phyloP scores from a whole-genome alignment of 1,139 yeast genomes.

The Candida gigantensis region DNA sequence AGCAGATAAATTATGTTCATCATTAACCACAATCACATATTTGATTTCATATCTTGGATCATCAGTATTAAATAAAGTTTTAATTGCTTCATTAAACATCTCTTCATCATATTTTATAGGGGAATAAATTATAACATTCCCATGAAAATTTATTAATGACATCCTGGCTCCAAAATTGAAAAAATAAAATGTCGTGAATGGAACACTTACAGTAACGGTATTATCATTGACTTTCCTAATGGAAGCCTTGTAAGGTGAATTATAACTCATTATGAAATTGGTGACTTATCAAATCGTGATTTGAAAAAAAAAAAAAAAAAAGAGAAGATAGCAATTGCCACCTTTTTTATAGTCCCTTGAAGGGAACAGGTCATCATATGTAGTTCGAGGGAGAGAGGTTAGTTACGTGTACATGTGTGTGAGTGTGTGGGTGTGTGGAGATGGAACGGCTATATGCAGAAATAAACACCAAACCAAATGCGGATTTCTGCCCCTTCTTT shows the following conservation, averaged over 20 bases:
- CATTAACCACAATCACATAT: constrained; percentile 11
- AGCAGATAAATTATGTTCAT: constrained; percentile 12
- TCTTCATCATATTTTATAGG: constrained; percentile 51
- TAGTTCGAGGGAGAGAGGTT: no score
- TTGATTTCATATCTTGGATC: constrained; percentile 7
- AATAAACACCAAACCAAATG: no score
- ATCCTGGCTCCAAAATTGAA: constrained; percentile 53
- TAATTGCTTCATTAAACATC: constrained; percentile 14
- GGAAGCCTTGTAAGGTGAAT: constrained; percentile 7
- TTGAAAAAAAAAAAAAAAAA: neutral
- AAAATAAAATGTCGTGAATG: constrained; percentile 2
- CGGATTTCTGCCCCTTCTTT: no score
- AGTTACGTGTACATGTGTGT: no score
- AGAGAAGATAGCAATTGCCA: no score
- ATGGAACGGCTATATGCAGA: no score
- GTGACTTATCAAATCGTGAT: neutral
- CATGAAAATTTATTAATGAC: constrained; percentile 39
- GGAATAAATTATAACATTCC: constrained; percentile 47
- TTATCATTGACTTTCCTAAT: constrained; percentile 10
- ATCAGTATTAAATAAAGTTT: constrained; percentile 1
- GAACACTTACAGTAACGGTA: constrained; percentile 10
- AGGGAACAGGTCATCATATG: no score
- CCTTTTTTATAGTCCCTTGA: no score
- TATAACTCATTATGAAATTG: neutral
- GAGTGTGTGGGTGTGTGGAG: no score